Evolutionary conservation across 768 basidiomycete species (phyloP).

Genomic region (Rhodotorula taiwanensis): DNA sequence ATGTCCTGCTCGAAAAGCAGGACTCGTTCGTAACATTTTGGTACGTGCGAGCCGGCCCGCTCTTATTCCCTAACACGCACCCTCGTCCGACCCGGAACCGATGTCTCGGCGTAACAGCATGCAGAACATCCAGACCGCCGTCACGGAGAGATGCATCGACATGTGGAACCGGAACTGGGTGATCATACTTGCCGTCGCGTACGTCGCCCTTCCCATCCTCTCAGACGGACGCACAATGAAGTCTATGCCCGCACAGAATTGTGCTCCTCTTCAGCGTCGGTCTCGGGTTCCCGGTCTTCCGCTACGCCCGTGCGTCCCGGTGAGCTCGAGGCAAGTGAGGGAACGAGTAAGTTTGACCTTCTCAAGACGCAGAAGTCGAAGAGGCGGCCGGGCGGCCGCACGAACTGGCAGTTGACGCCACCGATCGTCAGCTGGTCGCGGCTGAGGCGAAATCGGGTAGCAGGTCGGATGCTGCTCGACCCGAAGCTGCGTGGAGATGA

Average conservation of each 20-base stretch:
- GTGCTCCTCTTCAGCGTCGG: constrained; percentile 8
- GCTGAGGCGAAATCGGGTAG: too few species aligned
- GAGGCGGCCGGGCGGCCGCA: too few species aligned
- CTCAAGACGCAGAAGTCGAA: too few species aligned
- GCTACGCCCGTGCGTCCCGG: constrained; percentile 17
- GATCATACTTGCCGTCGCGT: constrained; percentile 6
- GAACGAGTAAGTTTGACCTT: too few species aligned
- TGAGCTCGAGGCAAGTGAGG: too few species aligned
- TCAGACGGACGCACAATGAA: not conserved
- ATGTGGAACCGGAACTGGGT: constrained; percentile 18
- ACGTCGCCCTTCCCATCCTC: not conserved
- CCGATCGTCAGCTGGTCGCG: too few species aligned
- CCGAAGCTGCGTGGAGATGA: too few species aligned
- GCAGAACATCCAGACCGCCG: not conserved
- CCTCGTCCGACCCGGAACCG: not conserved
- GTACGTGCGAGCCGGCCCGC: too few species aligned
- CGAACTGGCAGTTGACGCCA: too few species aligned
- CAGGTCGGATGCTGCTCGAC: too few species aligned
- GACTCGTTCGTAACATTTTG: constrained; percentile 25
- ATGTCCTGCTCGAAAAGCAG: constrained; percentile 11
- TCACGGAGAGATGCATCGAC: not conserved
- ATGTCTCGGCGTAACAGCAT: not conserved
- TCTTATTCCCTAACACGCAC: not conserved
- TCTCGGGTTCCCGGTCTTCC: constrained; percentile 25
- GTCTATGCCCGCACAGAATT: not conserved